A percentile compares a stretch with the other conserved stretches of the same genome.
Conservation (phyloP, 2,329 filamentous ascomycete genomes). For the Pseudomassariella vexata region DNA sequence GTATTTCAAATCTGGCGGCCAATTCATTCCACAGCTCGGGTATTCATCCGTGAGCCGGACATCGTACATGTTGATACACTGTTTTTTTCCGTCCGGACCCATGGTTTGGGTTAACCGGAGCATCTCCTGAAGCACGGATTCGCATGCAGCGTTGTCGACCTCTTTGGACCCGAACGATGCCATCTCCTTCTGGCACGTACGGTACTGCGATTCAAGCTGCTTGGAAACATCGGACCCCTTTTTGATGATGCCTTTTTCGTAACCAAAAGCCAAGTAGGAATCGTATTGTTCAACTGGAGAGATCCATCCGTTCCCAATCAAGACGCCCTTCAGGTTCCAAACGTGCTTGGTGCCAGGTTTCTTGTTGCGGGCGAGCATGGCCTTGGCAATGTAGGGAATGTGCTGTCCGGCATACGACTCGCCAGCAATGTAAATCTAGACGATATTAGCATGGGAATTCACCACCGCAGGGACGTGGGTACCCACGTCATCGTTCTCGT, state of each 20-base stretch:
- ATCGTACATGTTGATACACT: conserved; percentile 97
- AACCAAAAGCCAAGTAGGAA: conserved; percentile 76
- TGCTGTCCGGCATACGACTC: conserved; percentile 97
- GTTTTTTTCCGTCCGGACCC: conserved; percentile 40
- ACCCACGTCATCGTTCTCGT: conserved; percentile 84
- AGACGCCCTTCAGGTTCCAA: conserved; percentile 78
- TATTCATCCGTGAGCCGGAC: conserved; percentile 75
- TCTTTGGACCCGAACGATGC: conserved; percentile 44
- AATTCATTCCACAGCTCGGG: conserved; percentile 92
- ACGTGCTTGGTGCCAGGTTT: conserved; percentile 36
- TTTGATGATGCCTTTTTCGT: conserved; percentile 67
- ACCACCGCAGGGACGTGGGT: neutral
- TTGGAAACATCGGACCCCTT: conserved; percentile 59
- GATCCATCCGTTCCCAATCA: conserved; percentile 99
- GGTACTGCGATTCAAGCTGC: conserved; percentile 62
- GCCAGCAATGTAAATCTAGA: conserved; percentile 83
- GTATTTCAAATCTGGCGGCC: conserved; percentile 78
- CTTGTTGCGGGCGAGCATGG: conserved; percentile 83
- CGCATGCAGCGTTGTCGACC: conserved; percentile 68
- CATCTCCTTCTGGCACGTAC: conserved; percentile 61
- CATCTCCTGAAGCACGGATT: conserved; percentile 68
- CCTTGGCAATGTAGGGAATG: conserved; percentile 93
- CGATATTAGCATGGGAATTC: too few relatives aligned
- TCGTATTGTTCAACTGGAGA: conserved; percentile 85
- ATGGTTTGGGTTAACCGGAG: conserved; percentile 56